A percentile compares a stretch with the other conserved stretches of the same genome.
Conservation (phyloP, 352 stramenopile genomes). For the Elongisporangium prolatum region DNA sequence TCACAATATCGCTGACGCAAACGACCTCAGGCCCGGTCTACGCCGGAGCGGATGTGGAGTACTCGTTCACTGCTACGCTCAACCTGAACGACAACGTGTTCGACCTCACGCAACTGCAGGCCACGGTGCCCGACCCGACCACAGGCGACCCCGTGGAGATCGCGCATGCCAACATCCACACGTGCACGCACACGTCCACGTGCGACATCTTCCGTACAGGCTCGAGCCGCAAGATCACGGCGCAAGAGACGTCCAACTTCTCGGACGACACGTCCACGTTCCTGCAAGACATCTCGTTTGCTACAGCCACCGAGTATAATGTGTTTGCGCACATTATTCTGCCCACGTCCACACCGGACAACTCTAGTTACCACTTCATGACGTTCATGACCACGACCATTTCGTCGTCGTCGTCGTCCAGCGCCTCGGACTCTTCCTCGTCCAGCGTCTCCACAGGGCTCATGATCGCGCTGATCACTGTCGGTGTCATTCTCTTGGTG, state of each 20-base stretch:
- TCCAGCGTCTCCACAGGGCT: conserved; percentile 31
- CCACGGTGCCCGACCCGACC: conserved; percentile 42
- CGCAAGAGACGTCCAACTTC: conserved; percentile 77
- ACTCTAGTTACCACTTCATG: conserved; percentile 76
- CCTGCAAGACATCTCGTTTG: conserved; percentile 52
- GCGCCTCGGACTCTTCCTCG: conserved; percentile 7
- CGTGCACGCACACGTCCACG: conserved; percentile 56
- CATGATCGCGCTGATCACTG: conserved; percentile 44
- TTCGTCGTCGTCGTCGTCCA: conserved; percentile 10
- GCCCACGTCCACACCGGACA: conserved; percentile 37
- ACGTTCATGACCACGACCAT: conserved; percentile 57
- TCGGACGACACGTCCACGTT: conserved; percentile 58
- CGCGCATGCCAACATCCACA: conserved; percentile 72
- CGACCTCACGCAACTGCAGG: conserved; percentile 54
- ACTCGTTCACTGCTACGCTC: conserved; percentile 70
- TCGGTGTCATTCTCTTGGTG: conserved; percentile 33
- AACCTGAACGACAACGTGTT: conserved; percentile 67
- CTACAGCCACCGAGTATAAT: conserved; percentile 47
- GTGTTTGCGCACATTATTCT: conserved; percentile 79
- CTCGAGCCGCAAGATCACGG: conserved; percentile 55
- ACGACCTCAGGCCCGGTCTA: conserved; percentile 30
- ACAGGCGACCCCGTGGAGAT: conserved; percentile 61
- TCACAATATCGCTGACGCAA: conserved; percentile 55
- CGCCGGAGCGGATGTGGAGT: conserved; percentile 36
- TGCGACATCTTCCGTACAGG: conserved; percentile 75